Percentiles rank a stretch among this genome's conserved stretches.
phyloP scores from a whole-genome alignment of 1,284 basidiomycete genomes.

The Trametes hirsuta region DNA sequence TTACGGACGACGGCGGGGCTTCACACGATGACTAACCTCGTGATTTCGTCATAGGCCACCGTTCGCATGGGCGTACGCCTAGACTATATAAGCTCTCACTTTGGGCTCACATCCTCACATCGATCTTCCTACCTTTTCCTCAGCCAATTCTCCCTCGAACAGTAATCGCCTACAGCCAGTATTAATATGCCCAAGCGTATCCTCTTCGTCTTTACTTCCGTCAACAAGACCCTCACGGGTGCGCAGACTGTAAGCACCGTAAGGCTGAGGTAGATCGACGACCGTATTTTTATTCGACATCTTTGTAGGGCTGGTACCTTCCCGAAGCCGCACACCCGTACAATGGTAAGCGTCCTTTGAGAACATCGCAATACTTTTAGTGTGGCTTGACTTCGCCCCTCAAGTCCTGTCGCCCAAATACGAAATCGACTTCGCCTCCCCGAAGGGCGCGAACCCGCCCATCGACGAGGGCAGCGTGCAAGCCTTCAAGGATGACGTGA shows the following conservation, averaged over 20 bases:
- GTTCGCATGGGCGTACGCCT: not conserved
- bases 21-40: not conserved
- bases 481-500: conserved; percentile 60
- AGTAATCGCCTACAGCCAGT: not conserved
- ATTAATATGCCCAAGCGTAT: conserved; percentile 45
- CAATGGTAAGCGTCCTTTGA: conserved; percentile 42
- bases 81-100: not conserved
- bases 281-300: no score
- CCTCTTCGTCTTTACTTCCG: conserved; percentile 80
- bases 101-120: no score
- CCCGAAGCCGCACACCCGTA: conserved; percentile 85
- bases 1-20: no score
- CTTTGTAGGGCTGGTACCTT: conserved; percentile 63
- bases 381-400: not conserved
- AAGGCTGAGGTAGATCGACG: no score
- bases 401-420: conserved; percentile 54
- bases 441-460: conserved; percentile 73
- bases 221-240: conserved; percentile 62
- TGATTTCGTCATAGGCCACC: not conserved
- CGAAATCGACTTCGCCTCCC: conserved; percentile 72
- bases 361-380: not conserved
- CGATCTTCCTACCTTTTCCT: no score
- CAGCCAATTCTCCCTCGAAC: no score
- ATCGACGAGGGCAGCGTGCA: conserved; percentile 66
- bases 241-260: conserved; percentile 50